phyloP scores from a whole-genome alignment of 345 rosid species.

The Noccaea bulbosa region DNA sequence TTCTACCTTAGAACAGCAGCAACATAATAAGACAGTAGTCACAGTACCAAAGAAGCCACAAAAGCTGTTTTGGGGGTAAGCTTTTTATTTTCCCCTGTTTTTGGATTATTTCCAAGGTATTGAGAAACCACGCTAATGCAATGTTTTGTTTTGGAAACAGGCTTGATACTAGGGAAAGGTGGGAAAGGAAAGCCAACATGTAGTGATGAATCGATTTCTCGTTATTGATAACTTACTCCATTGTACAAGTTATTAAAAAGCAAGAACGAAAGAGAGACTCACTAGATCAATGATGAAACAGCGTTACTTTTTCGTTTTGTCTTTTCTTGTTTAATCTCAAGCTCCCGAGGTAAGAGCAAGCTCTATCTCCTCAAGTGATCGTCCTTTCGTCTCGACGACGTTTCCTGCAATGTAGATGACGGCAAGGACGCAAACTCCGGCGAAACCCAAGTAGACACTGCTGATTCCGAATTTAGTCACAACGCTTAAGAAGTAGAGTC shows the following conservation, averaged over 20 bases:
- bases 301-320: not conserved
- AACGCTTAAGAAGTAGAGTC: slow-evolving; percentile 87
- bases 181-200: slow-evolving; percentile 84
- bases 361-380: slow-evolving; percentile 95
- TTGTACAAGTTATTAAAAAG: slow-evolving; percentile 33
- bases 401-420: slow-evolving; percentile 78
- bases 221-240: slow-evolving; percentile 18
- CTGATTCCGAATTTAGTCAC: slow-evolving; percentile 93
- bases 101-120: not conserved
- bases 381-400: slow-evolving; percentile 93
- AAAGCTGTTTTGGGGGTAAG: slow-evolving; percentile 77
- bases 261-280: slow-evolving; percentile 4
- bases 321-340: slow-evolving; percentile 31
- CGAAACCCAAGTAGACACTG: slow-evolving; percentile 84
- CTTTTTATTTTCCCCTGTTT: not conserved
- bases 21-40: not conserved
- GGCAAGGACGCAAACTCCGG: slow-evolving; percentile 76
- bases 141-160: slow-evolving; percentile 43
- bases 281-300: slow-evolving; percentile 29
- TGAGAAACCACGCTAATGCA: slow-evolving; percentile 15
- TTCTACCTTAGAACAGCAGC: slow-evolving; percentile 19
- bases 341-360: slow-evolving; percentile 61
- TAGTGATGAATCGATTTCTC: slow-evolving; percentile 41
- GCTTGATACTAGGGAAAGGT: slow-evolving; percentile 72
- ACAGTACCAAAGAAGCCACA: slow-evolving; percentile 52